Percentiles rank a stretch among this genome's conserved stretches.
Conservation (phyloP, 23 red algal species). For the Gracilaria caudata region DNA sequence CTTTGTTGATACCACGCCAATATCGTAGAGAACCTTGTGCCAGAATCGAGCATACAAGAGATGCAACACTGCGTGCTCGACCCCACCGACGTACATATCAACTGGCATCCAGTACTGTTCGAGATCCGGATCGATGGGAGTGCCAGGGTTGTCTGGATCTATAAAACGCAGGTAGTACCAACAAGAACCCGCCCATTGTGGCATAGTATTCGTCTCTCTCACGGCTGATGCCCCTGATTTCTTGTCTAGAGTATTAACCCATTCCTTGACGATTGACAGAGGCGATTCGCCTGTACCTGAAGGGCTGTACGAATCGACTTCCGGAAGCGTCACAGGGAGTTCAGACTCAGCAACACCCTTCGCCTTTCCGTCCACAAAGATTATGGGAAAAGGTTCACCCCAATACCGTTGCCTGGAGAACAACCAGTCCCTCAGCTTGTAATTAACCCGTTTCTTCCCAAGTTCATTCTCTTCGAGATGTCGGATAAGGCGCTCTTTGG, state of each 20-base stretch:
- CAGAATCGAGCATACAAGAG: slow-evolving; percentile 98
- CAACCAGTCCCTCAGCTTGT: slow-evolving; percentile 98
- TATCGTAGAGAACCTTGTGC: slow-evolving; percentile 99
- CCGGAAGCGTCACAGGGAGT: slow-evolving; percentile 86
- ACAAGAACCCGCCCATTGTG: slow-evolving; percentile 98
- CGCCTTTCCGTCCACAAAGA: slow-evolving; percentile 88
- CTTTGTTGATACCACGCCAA: slow-evolving; percentile 94
- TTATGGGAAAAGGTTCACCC: slow-evolving; percentile 99
- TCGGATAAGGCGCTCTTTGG: slow-evolving; percentile 71
- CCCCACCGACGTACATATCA: slow-evolving; percentile 97
- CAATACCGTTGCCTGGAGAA: slow-evolving; percentile 99
- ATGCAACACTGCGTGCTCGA: slow-evolving; percentile 98
- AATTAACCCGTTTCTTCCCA: slow-evolving; percentile 71
- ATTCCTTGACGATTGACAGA: slow-evolving; percentile 71
- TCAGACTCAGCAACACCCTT: slow-evolving; percentile 72
- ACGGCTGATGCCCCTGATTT: slow-evolving; percentile 48
- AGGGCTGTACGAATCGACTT: slow-evolving; percentile 75
- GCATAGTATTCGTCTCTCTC: slow-evolving; percentile 99
- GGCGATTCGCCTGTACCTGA: slow-evolving; percentile 92
- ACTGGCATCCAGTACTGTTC: slow-evolving; percentile 99
- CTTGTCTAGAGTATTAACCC: slow-evolving; percentile 73
- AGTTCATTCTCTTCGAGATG: slow-evolving; percentile 62
- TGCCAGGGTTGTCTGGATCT: slow-evolving; percentile 81
- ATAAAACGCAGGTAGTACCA: slow-evolving; percentile 99
- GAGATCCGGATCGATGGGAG: slow-evolving; percentile 72